phyloP scores from a whole-genome alignment of 2,329 filamentous ascomycete species.

The Massarina eburnea region DNA sequence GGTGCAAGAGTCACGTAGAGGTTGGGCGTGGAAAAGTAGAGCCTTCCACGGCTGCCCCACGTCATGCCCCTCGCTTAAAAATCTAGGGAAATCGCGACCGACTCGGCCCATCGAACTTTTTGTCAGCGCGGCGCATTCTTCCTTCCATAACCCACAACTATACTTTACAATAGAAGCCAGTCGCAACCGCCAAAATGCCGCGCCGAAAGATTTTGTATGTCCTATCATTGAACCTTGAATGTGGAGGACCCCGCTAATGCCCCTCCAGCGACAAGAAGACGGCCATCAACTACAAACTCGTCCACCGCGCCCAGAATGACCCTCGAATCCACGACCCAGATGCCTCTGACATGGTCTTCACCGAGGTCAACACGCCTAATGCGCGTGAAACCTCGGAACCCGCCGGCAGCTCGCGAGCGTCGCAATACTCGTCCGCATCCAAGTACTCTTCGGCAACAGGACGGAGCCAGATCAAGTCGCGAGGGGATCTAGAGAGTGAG shows the following conservation, averaged over 20 bases:
- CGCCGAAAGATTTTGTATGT: constrained; percentile 72
- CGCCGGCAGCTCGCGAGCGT: constrained; percentile 50
- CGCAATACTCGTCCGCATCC: constrained; percentile 39
- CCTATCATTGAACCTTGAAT: neutral
- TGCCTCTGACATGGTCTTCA: constrained; percentile 88
- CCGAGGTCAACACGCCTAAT: constrained; percentile 58
- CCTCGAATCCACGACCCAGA: constrained; percentile 91
- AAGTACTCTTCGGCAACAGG: constrained; percentile 45
- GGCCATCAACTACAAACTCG: constrained; percentile 89
- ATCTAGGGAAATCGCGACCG: constrained; percentile 53
- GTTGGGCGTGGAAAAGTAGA: constrained; percentile 12
- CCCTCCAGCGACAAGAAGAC: constrained; percentile 76
- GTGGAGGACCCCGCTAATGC: constrained; percentile 31
- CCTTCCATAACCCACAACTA: constrained; percentile 16
- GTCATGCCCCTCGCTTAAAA: constrained; percentile 15
- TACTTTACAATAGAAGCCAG: neutral
- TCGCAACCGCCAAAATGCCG: constrained; percentile 61
- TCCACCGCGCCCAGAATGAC: constrained; percentile 96
- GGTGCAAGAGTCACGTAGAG: constrained; percentile 7
- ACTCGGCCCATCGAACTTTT: constrained; percentile 16
- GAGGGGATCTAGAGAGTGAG: constrained; percentile 74
- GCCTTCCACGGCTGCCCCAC: constrained; percentile 11
- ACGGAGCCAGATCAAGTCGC: constrained; percentile 61
- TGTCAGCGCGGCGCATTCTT: constrained; percentile 32
- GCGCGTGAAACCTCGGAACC: constrained; percentile 32